Evolutionary conservation across 2,329 filamentous ascomycete species (phyloP).

Genomic region (Neonectria magnoliae): DNA sequence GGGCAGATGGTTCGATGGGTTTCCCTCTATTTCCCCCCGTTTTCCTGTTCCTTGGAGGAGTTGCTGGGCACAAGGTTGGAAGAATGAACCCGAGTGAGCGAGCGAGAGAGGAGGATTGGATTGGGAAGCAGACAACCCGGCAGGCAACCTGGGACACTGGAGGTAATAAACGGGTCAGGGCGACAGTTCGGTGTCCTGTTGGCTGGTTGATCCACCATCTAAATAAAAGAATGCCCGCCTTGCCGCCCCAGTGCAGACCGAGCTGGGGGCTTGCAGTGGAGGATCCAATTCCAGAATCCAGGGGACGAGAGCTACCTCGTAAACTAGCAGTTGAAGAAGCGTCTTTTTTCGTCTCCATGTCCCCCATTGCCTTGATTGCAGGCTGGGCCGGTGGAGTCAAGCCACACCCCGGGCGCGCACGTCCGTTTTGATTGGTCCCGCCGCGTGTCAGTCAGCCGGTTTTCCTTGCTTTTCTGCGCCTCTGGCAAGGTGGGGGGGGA

Average conservation of each 20-base stretch:
- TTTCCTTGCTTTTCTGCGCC: constrained; percentile 8
- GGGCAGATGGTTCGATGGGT: neutral
- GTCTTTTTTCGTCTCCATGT: neutral
- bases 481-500: neutral
- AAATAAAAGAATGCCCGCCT: neutral
- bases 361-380: constrained; percentile 2
- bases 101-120: neutral
- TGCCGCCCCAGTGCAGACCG: neutral
- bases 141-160: neutral
- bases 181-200: neutral
- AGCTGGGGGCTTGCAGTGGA: neutral
- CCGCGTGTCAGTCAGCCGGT: constrained; percentile 8
- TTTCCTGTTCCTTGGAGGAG: neutral
- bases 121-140: neutral
- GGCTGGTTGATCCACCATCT: constrained; percentile 1
- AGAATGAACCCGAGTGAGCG: neutral
- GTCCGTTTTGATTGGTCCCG: constrained; percentile 4
- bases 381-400: neutral
- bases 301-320: neutral
- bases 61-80: neutral
- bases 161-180: neutral
- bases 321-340: neutral
- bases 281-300: neutral
- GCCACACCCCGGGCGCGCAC: neutral
- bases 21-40: neutral